A percentile compares a stretch with the other conserved stretches of the same genome.
Conservation (phyloP, 1,139 yeast species). For the Hansenula anomala region DNA sequence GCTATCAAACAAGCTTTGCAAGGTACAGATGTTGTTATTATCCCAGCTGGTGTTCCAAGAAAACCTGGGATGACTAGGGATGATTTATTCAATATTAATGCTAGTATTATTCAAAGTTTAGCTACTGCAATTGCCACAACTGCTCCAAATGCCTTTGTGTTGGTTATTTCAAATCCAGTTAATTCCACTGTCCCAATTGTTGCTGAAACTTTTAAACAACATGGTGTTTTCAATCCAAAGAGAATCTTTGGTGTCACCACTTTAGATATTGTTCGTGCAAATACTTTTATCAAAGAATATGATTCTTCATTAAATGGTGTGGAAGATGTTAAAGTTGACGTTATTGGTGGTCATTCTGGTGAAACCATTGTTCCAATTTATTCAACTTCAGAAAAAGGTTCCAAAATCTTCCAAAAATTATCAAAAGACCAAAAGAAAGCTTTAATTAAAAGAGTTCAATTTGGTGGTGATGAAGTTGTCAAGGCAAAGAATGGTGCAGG, state of each 20-base stretch:
- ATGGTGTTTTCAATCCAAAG: constrained; percentile 48
- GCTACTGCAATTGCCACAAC: constrained; percentile 53
- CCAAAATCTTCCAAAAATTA: constrained; percentile 26
- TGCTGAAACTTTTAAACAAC: constrained; percentile 59
- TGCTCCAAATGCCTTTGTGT: constrained; percentile 59
- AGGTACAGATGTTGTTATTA: constrained; percentile 56
- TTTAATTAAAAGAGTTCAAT: constrained; percentile 63
- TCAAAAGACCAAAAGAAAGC: constrained; percentile 32
- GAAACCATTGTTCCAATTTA: constrained; percentile 62
- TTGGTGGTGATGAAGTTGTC: constrained; percentile 78
- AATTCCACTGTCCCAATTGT: constrained; percentile 75
- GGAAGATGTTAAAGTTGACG: constrained; percentile 27
- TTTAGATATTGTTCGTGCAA: constrained; percentile 65
- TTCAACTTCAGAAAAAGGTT: constrained; percentile 7
- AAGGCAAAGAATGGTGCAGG: constrained; percentile 76
- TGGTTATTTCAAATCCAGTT: constrained; percentile 72
- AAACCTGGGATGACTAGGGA: constrained; percentile 81
- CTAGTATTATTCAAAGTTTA: constrained; percentile 58
- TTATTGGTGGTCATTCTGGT: constrained; percentile 76
- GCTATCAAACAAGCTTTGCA: constrained; percentile 47
- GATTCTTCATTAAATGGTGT: constrained; percentile 29
- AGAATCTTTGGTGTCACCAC: constrained; percentile 73
- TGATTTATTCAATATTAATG: constrained; percentile 70
- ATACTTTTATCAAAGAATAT: constrained; percentile 50
- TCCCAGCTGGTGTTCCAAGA: constrained; percentile 83